These are phyloP conservation scores for Ceratocystis albifundus DNA, from an alignment of 2,329 filamentous ascomycete genomes.

Conservation along the genomic window DNA sequence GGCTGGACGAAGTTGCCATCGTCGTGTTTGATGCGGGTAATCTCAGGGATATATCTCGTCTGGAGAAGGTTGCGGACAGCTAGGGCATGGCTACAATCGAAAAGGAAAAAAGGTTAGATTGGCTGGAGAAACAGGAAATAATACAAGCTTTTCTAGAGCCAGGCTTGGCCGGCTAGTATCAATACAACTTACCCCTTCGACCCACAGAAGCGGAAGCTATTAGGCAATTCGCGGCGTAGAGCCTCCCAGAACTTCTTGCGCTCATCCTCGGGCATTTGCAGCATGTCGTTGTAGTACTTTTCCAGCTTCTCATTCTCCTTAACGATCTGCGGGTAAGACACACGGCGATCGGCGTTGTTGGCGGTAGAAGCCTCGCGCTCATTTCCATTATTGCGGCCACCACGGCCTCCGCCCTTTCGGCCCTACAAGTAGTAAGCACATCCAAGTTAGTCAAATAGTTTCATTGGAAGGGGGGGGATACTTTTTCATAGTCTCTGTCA, in stretches of 20 bases:
- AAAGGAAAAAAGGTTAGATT: neutral
- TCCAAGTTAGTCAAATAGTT: neutral
- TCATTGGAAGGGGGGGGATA: too few species aligned
- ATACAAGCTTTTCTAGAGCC: too few species aligned
- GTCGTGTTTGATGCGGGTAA: conserved; percentile 68
- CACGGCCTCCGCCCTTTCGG: conserved; percentile 22
- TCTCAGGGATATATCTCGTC: conserved; percentile 80
- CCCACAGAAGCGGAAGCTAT: conserved; percentile 95
- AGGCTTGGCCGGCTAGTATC: too few species aligned
- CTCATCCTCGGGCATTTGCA: conserved; percentile 67
- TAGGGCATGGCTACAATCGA: conserved; percentile 60
- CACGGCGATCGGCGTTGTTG: conserved; percentile 18
- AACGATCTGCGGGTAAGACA: conserved; percentile 34
- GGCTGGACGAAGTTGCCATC: conserved; percentile 75
- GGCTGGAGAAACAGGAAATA: too few species aligned
- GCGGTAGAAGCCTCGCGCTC: conserved; percentile 14
- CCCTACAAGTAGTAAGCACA: conserved; percentile 9
- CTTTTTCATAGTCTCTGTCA: too few species aligned
- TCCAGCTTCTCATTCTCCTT: conserved; percentile 80
- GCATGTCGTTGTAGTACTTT: conserved; percentile 69
- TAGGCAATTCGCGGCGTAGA: conserved; percentile 74
- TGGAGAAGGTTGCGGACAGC: conserved; percentile 81
- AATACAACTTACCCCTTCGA: conserved; percentile 62
- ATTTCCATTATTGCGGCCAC: conserved; percentile 19
- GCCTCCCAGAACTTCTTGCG: conserved; percentile 72